phyloP scores from a whole-genome alignment of 176 grass and related monocot species.

The Hyparrhenia diplandra region DNA sequence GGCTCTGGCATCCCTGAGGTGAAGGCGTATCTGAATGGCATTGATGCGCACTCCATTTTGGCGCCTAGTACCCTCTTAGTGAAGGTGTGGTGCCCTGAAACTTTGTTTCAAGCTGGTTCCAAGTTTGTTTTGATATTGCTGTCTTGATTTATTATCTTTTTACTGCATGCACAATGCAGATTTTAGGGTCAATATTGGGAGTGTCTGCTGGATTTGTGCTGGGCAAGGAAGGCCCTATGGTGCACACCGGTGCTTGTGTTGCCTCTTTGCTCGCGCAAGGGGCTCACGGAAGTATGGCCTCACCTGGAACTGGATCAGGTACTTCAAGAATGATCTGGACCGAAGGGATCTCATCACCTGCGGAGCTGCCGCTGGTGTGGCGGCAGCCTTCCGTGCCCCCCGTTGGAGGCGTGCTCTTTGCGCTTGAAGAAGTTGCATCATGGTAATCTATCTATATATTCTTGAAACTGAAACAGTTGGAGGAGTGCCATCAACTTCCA shows the following conservation, averaged over 20 bases:
- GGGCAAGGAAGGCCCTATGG: constrained; percentile 78
- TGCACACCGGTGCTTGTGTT: constrained; percentile 67
- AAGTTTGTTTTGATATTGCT: neutral
- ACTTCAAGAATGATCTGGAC: constrained; percentile 71
- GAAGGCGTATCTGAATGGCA: constrained; percentile 70
- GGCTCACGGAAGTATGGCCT: constrained; percentile 57
- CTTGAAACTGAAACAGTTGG: neutral
- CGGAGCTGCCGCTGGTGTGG: constrained; percentile 64
- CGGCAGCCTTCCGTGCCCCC: constrained; percentile 62
- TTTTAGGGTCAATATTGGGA: constrained; percentile 62
- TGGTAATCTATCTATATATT: constrained; percentile 38
- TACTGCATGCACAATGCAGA: constrained; percentile 36
- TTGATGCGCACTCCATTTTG: constrained; percentile 59
- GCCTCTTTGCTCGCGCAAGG: constrained; percentile 60
- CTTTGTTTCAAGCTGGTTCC: neutral
- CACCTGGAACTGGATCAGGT: constrained; percentile 67
- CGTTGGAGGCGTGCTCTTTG: constrained; percentile 71
- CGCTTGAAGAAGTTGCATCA: constrained; percentile 67
- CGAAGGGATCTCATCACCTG: constrained; percentile 72
- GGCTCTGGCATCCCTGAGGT: constrained; percentile 80
- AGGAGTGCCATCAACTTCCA: too few species aligned
- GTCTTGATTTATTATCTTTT: neutral
- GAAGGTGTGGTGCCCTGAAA: constrained; percentile 33
- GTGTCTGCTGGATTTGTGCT: constrained; percentile 70
- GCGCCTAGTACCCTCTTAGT: constrained; percentile 64